Conservation (phyloP, 2,329 filamentous ascomycete species). For the Alternaria angustiovoidea region DNA sequence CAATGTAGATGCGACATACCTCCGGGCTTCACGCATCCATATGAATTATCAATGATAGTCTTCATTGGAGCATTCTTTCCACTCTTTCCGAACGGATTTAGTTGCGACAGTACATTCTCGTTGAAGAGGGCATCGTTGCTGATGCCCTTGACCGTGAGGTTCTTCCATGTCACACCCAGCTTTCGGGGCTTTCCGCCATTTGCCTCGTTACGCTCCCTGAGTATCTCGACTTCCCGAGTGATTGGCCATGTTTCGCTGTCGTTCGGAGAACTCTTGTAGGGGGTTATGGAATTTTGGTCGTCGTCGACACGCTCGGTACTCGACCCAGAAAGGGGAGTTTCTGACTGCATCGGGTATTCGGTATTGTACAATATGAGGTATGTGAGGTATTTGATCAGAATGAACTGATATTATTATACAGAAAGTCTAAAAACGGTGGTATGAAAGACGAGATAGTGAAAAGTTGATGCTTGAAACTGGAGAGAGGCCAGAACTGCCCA, state of each 20-base stretch:
- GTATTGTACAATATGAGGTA: neutral
- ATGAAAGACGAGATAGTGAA: neutral
- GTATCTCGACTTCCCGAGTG: neutral
- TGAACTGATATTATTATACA: neutral
- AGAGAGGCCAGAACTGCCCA: neutral
- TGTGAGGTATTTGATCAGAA: neutral
- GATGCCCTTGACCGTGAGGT: slow-evolving; percentile 76
- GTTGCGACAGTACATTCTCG: slow-evolving; percentile 62
- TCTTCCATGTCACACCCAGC: slow-evolving; percentile 76
- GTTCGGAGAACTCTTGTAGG: neutral
- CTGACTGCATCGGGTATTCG: neutral
- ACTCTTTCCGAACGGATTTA: slow-evolving; percentile 57
- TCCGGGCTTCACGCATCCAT: slow-evolving; percentile 69
- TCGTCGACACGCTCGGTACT: slow-evolving; percentile 4
- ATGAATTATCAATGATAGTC: slow-evolving; percentile 69
- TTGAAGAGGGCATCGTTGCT: slow-evolving; percentile 73
- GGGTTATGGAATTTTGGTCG: neutral
- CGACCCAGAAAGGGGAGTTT: neutral
- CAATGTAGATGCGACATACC: slow-evolving; percentile 35
- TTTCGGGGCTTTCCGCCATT: slow-evolving; percentile 63
- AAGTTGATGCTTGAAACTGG: neutral
- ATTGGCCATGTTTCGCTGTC: neutral
- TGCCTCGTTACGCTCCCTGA: slow-evolving; percentile 1
- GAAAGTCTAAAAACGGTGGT: neutral
- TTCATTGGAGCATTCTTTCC: slow-evolving; percentile 61